Evolutionary conservation across 768 basidiomycete genomes (phyloP), one percentile per base, ranked within the genome.

Genomic region (Lyophyllum shimeji): DNA sequence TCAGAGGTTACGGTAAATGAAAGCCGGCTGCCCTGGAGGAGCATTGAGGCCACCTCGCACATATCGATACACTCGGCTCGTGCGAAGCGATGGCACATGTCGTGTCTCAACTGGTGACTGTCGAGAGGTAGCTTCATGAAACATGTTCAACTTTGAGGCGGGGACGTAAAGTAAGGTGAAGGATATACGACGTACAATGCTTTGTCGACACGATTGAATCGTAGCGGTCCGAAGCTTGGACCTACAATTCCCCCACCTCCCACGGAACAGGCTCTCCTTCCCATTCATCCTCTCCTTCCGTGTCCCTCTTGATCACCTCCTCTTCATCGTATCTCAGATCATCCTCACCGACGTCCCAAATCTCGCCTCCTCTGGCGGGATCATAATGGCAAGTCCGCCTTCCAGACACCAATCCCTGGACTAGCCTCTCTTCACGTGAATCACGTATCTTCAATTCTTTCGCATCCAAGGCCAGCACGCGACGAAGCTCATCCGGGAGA

Each of bases 231-330:
- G 52, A 17, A 21, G 21, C 33, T 33, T 27, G 20, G 40, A 8
- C 44, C 67, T 79, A 91, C 69, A 93, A 63, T 63, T 90, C 90
- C 50, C 84, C 90, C 8, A 83, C 77, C 70, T 88, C 88, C 90
- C 90, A 93, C 57, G 90, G 86, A 33, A 91, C 79, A 34, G 87
- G 86, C 69, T 91, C 90, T 33, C 87, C 84, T 70, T 91, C 90
- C 90, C 90, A 93, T 59, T 87, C 86, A 42, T 82, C 80, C 63
- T 82, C 84, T 27, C 69, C 76, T 47, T 78, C 82, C 21, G 64
- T 66, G 40, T 71, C 63, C 68, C 67, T 66, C 44, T 56, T 58
- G 9, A 46, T 55, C 34, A 65, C 64, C 42, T 65, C 62, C 25
- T 66, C 65, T 7, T 58, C 66, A 42, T 68, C 69, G 31, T 69